phyloP scores from a whole-genome alignment of 805 yeast species.

The Spencermartinsiella europaea region DNA sequence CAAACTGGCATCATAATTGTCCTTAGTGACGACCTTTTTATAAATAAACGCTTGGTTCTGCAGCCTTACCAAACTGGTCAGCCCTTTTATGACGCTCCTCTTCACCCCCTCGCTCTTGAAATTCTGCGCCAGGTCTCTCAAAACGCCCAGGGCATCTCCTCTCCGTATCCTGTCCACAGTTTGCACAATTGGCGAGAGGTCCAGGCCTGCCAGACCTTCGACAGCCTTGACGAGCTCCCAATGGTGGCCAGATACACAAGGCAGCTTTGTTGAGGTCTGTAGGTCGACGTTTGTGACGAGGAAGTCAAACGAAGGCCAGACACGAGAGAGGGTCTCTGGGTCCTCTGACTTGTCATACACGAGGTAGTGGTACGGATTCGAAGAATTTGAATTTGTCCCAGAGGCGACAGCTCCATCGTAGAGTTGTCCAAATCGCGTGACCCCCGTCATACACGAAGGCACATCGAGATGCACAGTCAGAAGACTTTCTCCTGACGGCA shows the following conservation, averaged over 20 bases:
- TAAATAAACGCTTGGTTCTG: slow-evolving; percentile 1
- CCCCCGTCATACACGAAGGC: slow-evolving; percentile 84
- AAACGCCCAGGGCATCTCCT: neutral
- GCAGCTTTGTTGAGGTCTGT: slow-evolving; percentile 4
- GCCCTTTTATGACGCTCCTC: neutral
- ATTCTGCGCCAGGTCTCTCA: neutral
- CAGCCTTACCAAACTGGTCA: neutral
- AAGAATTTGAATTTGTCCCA: slow-evolving; percentile 15
- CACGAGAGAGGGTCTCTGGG: slow-evolving; percentile 29
- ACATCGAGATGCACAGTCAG: slow-evolving; percentile 69
- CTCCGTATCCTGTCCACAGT: neutral
- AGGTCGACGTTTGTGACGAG: slow-evolving; percentile 40
- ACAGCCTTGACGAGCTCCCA: slow-evolving; percentile 44
- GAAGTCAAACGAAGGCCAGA: slow-evolving; percentile 50
- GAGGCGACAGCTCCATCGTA: slow-evolving; percentile 27
- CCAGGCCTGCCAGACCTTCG: slow-evolving; percentile 33
- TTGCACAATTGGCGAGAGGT: neutral
- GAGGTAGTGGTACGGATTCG: too few relatives aligned
- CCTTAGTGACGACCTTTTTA: neutral
- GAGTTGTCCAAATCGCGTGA: slow-evolving; percentile 66
- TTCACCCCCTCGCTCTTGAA: neutral
- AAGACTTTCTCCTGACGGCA: slow-evolving; percentile 7
- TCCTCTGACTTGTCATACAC: slow-evolving; percentile 76
- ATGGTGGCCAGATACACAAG: slow-evolving; percentile 16
- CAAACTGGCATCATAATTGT: neutral